These are phyloP conservation scores for Wickerhamomyces sp. DNA, from an alignment of 1,139 yeast species.

Conservation along the genomic window DNA sequence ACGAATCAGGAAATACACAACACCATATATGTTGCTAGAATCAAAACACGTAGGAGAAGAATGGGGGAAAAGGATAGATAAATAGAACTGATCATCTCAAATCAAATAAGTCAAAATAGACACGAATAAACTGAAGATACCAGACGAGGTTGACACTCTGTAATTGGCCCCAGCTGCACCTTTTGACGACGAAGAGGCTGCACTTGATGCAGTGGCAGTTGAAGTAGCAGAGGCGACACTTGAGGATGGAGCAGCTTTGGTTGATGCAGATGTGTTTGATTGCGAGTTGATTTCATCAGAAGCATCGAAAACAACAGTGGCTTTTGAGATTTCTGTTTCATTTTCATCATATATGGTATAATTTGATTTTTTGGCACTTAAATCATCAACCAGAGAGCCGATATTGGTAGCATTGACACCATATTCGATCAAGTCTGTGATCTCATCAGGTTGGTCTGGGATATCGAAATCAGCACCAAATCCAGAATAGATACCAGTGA, in stretches of 20 bases:
- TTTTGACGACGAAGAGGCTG: conserved; percentile 15
- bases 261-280: conserved; percentile 27
- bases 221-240: conserved; percentile 19
- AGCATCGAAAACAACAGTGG: conserved; percentile 48
- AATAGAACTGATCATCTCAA: neutral
- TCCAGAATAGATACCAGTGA: conserved; percentile 31
- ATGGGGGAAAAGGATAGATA: neutral
- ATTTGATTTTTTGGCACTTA: conserved; percentile 35
- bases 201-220: conserved; percentile 15
- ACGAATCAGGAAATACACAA: too few species aligned
- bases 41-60: neutral
- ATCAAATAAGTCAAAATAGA: conserved; percentile 2
- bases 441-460: conserved; percentile 39
- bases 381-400: conserved; percentile 40
- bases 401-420: conserved; percentile 48
- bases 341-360: conserved; percentile 44
- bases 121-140: conserved; percentile 2
- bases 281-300: conserved; percentile 36
- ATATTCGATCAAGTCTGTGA: conserved; percentile 37
- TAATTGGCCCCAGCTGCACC: conserved; percentile 8
- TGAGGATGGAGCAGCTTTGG: conserved; percentile 27
- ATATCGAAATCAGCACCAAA: conserved; percentile 40
- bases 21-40: too few species aligned
- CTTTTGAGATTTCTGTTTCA: conserved; percentile 48
- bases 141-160: neutral